Evolutionary conservation across 768 basidiomycete species (phyloP), one percentile per base, ranked within the genome.

Genomic region (Pseudohyphozyma bogoriensis): DNA sequence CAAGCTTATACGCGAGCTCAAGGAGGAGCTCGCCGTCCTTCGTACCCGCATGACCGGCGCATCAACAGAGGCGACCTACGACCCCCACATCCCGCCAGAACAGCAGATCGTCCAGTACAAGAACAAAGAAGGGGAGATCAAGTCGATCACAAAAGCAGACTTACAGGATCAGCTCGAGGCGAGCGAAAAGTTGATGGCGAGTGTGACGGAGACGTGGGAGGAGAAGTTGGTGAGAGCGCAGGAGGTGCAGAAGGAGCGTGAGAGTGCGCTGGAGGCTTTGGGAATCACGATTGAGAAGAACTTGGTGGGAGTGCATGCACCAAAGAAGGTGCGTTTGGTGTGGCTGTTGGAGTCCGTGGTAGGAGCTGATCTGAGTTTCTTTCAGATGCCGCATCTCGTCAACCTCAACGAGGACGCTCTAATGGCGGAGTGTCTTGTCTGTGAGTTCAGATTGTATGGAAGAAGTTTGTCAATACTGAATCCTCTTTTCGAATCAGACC

Each of bases 241-340:
- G 72, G 86, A 89, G 74, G 87, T 97, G 33, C 92, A 96, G 78
- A 87, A 86, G 71, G 92, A 97, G 76, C 83, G 95, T 63, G 95
- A 99, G 78, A 86, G 90, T 78, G 95, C 95, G 13, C 76, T 99
- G 51, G 95, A 99, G 75, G 93, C 95, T 76, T 77, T 99, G 63
- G 95, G 95, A 37, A 97, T 99, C 74, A 88, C 87, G 42, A 89
- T 99, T 61, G 93, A 97, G 76, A 96, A 91, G 80, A 87, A 91
- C 73, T 76, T 88, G 58, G 87, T 97, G 58, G 93, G 95, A 53
- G 95, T 99, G 58, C 91, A 95, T 77, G 91, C 95, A 26, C 95
- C 95, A 33, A 97, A 96, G 80, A 89, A 85, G 80, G 87, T 82
- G 69, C 45, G 71, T 12, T 33, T 31, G 20, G 24, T 53, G 29